Conservation (phyloP, 352 stramenopile genomes). For the Stramenopiles sp. region DNA sequence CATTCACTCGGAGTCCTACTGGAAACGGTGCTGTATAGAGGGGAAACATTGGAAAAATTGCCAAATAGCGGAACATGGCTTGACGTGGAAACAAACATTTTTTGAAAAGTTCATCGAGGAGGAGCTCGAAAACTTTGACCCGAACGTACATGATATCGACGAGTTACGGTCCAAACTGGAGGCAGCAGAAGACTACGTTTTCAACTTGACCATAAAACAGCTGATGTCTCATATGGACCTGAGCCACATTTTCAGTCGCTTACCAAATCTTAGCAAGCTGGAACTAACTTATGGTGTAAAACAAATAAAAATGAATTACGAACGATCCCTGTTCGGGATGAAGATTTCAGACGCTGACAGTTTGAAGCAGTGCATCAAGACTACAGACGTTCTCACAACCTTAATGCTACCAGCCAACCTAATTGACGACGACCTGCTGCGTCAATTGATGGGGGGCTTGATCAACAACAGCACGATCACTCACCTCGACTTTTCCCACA, state of each 20-base stretch:
- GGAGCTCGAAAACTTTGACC: conserved; percentile 49
- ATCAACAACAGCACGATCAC: conserved; percentile 74
- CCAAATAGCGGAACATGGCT: conserved; percentile 58
- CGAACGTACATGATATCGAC: conserved; percentile 21
- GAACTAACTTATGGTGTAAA: conserved; percentile 60
- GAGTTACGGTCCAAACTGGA: conserved; percentile 46
- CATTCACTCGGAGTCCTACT: conserved; percentile 77
- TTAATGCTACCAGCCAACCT: conserved; percentile 61
- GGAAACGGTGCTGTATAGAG: conserved; percentile 61
- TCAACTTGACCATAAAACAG: conserved; percentile 61
- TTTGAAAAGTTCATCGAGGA: conserved; percentile 45
- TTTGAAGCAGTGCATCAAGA: conserved; percentile 58
- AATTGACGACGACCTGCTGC: conserved; percentile 70
- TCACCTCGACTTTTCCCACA: conserved; percentile 74
- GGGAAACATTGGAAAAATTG: conserved; percentile 65
- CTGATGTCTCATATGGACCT: conserved; percentile 64
- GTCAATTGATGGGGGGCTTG: conserved; percentile 75
- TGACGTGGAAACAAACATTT: conserved; percentile 81
- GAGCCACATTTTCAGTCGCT: conserved; percentile 46
- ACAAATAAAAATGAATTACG: conserved; percentile 78
- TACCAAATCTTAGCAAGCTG: conserved; percentile 65
- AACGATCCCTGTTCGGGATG: conserved; percentile 79
- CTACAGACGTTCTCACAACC: conserved; percentile 54
- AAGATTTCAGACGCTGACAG: conserved; percentile 74
- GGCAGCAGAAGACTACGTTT: conserved; percentile 57